Base-by-base conservation (phyloP, 768 basidiomycete species). In the Podaxis sp. region DNA sequence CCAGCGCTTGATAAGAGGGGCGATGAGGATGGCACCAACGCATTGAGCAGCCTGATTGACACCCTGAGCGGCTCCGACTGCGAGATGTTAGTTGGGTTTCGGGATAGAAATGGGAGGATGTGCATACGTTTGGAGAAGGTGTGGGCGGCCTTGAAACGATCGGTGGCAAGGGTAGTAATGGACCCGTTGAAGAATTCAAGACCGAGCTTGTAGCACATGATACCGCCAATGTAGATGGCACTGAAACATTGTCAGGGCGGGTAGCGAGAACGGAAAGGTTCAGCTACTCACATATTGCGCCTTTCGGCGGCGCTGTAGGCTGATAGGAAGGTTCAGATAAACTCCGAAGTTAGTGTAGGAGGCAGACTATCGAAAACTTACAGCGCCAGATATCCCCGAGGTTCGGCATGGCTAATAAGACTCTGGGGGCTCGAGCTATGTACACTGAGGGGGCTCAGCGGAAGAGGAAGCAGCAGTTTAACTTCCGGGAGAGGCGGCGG, bases 161-260 rank as follows among this genome's bases (percentile, higher is more conserved):
- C 74, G n/a, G 71, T 72, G 30, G 74, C 74, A 0, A 74, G 63
- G 33, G 74, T 74, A 3, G 69, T 71, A 48, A 75, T 74, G 8
- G 73, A 74, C 11, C 74, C 74, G 40, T 75, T 75, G 66, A 74
- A 75, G 64, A 74, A 74, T 60, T 75, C 74, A 17, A 75, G 66
- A 22, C 73, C 73, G 51, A 74, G 66, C 58, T 74, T 75, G 62
- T 74, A 74, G 63, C 67, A 66, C 72, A 74, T 74, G 44, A 74
- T 74, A 8, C 74, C 74, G 7, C 49, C 68, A 58, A 75, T 70
- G 56, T 75, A 75, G 53, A 75, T 65, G 40, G 40, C 62, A 17
- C 72, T 70, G 61, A 41, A 44, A 36, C 28, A 49, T 13, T 8
- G 20, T 4, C 20, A 20, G n/a, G 6, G 20, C 15, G 38, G 30